These are phyloP conservation scores for Rhizophagus prolifer DNA, from an alignment of 192 early-diverging fungal species.

Conservation along the genomic window DNA sequence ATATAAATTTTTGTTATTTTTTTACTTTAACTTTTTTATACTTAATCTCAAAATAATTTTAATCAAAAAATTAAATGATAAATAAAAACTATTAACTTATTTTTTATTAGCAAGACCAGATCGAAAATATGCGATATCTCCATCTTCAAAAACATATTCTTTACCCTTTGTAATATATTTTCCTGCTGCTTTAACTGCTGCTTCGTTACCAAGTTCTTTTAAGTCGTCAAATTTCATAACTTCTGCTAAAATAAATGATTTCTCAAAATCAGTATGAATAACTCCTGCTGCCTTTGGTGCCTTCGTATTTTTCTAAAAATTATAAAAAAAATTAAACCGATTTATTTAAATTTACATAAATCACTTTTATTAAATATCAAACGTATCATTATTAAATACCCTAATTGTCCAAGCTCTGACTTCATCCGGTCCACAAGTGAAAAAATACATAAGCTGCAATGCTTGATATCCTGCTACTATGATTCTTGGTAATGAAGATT, in stretches of 20 bases:
- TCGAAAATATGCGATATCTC: conserved; percentile 84
- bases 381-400: neutral
- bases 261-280: conserved; percentile 86
- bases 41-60: too few species aligned
- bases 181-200: conserved; percentile 87
- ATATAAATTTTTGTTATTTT: too few species aligned
- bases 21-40: too few species aligned
- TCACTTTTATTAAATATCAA: neutral
- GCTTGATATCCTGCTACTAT: conserved; percentile 88
- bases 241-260: conserved; percentile 94
- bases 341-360: neutral
- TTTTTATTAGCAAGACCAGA: conserved; percentile 29
- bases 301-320: conserved; percentile 36
- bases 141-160: conserved; percentile 89
- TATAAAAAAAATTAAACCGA: neutral
- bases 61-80: too few species aligned
- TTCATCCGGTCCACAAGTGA: conserved; percentile 90
- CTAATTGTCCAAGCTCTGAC: conserved; percentile 90
- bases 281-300: conserved; percentile 33
- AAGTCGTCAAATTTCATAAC: conserved; percentile 88
- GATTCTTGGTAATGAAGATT: conserved; percentile 84
- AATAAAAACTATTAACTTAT: conserved; percentile 1
- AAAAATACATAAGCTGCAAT: conserved; percentile 89
- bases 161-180: conserved; percentile 91
- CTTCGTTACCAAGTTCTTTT: conserved; percentile 78